phyloP scores from a whole-genome alignment of 129 eudicot genomes.

The Flaveria sonorensis region DNA sequence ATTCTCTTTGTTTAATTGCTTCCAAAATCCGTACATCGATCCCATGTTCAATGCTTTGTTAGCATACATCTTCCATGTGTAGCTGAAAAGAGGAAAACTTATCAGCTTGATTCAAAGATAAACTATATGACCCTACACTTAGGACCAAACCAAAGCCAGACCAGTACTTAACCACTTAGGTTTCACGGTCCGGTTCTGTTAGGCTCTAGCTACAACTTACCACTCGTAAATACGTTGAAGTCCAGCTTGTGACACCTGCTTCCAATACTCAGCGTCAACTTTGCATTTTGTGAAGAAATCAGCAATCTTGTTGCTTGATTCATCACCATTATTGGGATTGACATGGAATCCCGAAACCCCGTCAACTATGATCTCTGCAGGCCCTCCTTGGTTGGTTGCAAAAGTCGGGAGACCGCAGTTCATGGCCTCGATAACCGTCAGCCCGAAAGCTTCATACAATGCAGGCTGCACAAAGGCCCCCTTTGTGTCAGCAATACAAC shows the following conservation, averaged over 20 bases:
- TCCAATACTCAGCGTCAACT: constrained; percentile 59
- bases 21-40: constrained; percentile 76
- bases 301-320: constrained; percentile 75
- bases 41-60: constrained; percentile 88
- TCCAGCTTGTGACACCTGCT: constrained; percentile 53
- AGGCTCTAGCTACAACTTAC: constrained; percentile 33
- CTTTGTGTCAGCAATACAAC: constrained; percentile 77
- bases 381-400: constrained; percentile 88
- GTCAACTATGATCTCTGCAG: constrained; percentile 77
- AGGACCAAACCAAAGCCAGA: neutral
- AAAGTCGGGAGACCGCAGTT: constrained; percentile 93
- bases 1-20: constrained; percentile 63
- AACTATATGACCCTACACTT: neutral
- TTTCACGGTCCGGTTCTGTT: too few species aligned
- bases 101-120: neutral
- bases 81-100: constrained; percentile 48
- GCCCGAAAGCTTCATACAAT: constrained; percentile 83
- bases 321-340: constrained; percentile 72
- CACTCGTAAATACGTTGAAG: constrained; percentile 76
- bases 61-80: constrained; percentile 96
- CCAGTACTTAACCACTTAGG: too few species aligned
- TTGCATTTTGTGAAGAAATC: constrained; percentile 75
- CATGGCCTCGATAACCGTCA: constrained; percentile 89
- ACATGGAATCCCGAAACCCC: constrained; percentile 84
- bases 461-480: constrained; percentile 98